Conservation (phyloP, 1,139 yeast genomes). For the Suhomyces wounanorum region DNA sequence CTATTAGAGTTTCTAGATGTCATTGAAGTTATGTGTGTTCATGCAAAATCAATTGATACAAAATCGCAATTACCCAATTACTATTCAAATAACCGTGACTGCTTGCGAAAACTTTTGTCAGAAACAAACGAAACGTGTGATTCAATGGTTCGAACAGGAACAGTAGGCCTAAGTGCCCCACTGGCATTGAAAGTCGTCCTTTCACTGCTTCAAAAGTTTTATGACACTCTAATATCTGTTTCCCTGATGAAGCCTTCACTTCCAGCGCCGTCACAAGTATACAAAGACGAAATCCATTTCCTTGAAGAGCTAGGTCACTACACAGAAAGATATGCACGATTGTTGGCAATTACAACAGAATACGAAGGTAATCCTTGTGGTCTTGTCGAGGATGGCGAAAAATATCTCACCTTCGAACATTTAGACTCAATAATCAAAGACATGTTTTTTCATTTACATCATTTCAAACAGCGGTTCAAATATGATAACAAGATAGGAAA, state of each 20-base stretch:
- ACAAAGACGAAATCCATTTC: conserved; percentile 21
- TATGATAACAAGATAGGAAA: conserved; percentile 14
- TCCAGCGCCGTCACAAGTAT: conserved; percentile 1
- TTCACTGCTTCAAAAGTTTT: background rate
- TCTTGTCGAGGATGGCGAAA: conserved; percentile 10
- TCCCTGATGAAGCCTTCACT: background rate
- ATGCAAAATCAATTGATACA: background rate
- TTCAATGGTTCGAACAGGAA: conserved; percentile 3
- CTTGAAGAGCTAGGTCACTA: conserved; percentile 15
- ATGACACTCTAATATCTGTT: background rate
- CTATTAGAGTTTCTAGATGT: conserved; percentile 4
- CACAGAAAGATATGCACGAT: conserved; percentile 9
- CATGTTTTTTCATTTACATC: conserved; percentile 19
- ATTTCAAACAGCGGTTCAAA: conserved; percentile 18
- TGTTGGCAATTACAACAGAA: conserved; percentile 7
- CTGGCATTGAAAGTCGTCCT: background rate
- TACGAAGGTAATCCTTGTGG: conserved; percentile 4
- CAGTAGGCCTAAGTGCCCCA: conserved; percentile 4
- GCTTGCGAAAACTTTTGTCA: background rate
- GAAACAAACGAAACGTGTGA: background rate
- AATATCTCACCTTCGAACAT: conserved; percentile 17
- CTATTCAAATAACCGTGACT: background rate
- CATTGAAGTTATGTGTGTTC: background rate
- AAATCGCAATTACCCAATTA: background rate
- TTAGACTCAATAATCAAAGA: conserved; percentile 18